Conservation (phyloP, 306 rosid genomes). For the Castanopsis chinensis region DNA sequence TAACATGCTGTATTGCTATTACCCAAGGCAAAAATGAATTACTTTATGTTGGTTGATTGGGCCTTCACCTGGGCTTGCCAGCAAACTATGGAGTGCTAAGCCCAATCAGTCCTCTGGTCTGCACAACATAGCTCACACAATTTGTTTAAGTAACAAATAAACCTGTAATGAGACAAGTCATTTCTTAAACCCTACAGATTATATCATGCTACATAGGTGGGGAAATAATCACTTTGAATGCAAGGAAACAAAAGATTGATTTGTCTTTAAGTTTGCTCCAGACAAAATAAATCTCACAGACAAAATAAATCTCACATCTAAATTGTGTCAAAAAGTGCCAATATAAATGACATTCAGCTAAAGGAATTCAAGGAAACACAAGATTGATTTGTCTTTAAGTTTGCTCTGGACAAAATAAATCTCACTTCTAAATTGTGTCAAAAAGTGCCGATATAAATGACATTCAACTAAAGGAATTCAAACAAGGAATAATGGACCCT, state of each 20-base stretch:
- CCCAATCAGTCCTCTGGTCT: not conserved
- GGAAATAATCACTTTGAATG: not conserved
- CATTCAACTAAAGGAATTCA: not conserved
- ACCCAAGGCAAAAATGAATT: not conserved
- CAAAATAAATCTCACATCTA: not conserved
- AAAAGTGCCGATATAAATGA: not conserved
- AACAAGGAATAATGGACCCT: not conserved
- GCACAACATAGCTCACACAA: not conserved
- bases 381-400: not conserved
- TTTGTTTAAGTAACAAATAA: not conserved
- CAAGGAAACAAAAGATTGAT: not conserved
- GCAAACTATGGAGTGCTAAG: not conserved
- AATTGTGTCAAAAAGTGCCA: not conserved
- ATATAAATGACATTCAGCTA: not conserved
- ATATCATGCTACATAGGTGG: not conserved
- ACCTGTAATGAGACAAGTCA: not conserved
- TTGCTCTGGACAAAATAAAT: not conserved
- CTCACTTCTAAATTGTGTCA: not conserved
- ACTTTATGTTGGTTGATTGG: not conserved
- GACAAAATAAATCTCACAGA: not conserved
- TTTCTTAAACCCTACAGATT: not conserved
- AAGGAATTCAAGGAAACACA: not conserved
- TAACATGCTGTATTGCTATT: not conserved
- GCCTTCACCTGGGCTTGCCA: conserved; percentile 5
- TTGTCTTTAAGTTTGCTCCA: no score